These are phyloP conservation scores for Spergularia azorica DNA, from an alignment of 179 eudicot species.

Conservation along the genomic window DNA sequence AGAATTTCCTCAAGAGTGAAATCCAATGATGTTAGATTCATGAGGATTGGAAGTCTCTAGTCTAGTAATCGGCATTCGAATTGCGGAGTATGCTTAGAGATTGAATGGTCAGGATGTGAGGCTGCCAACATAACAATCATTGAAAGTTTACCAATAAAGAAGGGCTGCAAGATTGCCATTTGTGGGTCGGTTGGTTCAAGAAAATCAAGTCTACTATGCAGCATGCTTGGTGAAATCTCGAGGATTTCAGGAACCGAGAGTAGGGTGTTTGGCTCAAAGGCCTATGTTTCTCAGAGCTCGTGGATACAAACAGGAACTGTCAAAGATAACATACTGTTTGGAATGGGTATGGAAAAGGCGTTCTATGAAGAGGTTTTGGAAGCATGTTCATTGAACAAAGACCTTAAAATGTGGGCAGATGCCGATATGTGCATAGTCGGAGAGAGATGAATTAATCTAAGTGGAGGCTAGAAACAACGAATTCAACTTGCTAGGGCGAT, in stretches of 20 bases:
- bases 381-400: slow-evolving; percentile 74
- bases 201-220: slow-evolving; percentile 79
- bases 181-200: slow-evolving; percentile 99
- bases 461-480: slow-evolving; percentile 95
- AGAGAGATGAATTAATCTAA: slow-evolving; percentile 80
- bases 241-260: slow-evolving; percentile 56
- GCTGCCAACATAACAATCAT: slow-evolving; percentile 55
- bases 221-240: slow-evolving; percentile 87
- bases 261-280: slow-evolving; percentile 70
- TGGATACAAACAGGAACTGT: slow-evolving; percentile 96
- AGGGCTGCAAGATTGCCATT: slow-evolving; percentile 83
- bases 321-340: slow-evolving; percentile 78
- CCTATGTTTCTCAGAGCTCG: slow-evolving; percentile 85
- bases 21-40: slow-evolving; percentile 31
- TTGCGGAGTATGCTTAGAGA: slow-evolving; percentile 77
- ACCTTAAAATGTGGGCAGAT: slow-evolving; percentile 68
- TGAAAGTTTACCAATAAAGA: slow-evolving; percentile 43
- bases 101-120: slow-evolving; percentile 7
- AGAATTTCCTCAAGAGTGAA: slow-evolving; percentile 50
- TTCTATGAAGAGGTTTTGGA: slow-evolving; percentile 70
- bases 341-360: slow-evolving; percentile 60
- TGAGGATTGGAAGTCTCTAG: slow-evolving; percentile 34
- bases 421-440: slow-evolving; percentile 79
- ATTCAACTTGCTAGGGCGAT: slow-evolving; percentile 88
- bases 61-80: slow-evolving; percentile 57